Conservation (phyloP, 257 asterid species). For the Petunia axillaris region DNA sequence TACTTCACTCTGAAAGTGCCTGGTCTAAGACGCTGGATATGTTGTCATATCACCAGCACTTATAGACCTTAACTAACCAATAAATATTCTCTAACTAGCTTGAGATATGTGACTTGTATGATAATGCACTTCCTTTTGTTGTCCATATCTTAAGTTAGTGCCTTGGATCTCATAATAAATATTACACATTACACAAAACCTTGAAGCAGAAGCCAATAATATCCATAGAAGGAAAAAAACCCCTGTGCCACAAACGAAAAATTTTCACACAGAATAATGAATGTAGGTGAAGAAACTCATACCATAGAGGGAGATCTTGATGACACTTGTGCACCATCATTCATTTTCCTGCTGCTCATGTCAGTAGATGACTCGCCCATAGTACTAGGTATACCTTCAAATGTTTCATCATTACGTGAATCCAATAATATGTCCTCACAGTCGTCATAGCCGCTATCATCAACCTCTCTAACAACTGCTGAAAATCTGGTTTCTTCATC, state of each 20-base stretch:
- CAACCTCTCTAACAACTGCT: constrained; percentile 69
- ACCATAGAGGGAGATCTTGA: constrained; percentile 59
- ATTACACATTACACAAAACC: background rate
- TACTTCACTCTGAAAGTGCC: background rate
- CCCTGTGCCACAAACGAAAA: background rate
- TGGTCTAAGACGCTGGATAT: background rate
- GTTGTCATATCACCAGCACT: background rate
- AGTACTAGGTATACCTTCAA: constrained; percentile 58
- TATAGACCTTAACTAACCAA: background rate
- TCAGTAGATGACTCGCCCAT: constrained; percentile 45
- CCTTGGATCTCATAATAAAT: background rate
- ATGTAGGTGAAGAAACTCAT: constrained; percentile 27
- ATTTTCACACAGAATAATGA: constrained; percentile 1
- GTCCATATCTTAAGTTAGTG: constrained; percentile 2
- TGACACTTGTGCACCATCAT: constrained; percentile 44
- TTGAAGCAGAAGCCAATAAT: background rate
- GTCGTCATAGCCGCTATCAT: constrained; percentile 87
- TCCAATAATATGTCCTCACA: constrained; percentile 68
- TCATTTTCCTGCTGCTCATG: constrained; percentile 38
- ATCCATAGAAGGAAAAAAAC: background rate
- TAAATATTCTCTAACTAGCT: constrained; percentile 1
- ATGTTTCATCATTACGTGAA: constrained; percentile 81
- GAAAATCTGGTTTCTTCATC: constrained; percentile 94
- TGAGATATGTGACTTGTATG: background rate
- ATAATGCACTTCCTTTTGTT: constrained; percentile 4